Evolutionary conservation across 2,329 filamentous ascomycete species (phyloP).

Genomic region (Neofusicoccum sp.): DNA sequence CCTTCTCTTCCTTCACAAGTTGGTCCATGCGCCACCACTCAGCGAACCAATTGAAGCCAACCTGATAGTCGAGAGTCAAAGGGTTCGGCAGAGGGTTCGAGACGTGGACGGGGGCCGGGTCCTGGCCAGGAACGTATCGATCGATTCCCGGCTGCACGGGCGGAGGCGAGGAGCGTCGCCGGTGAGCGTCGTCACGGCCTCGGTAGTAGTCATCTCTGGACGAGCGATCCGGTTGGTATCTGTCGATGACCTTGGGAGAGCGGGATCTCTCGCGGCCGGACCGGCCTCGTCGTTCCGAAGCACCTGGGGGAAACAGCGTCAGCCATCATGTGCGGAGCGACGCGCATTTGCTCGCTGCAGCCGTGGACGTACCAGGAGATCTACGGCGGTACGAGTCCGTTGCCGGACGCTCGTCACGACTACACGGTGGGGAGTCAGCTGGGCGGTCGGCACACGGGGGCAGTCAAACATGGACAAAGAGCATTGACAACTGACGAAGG

Average conservation of each 20-base stretch:
- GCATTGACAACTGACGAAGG: constrained; percentile 17
- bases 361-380: constrained; percentile 66
- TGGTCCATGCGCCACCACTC: constrained; percentile 87
- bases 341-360: background rate
- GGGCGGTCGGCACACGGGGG: background rate
- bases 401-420: constrained; percentile 55
- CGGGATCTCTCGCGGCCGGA: constrained; percentile 61
- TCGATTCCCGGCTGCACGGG: constrained; percentile 72
- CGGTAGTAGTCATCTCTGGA: constrained; percentile 69
- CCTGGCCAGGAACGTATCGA: constrained; percentile 79
- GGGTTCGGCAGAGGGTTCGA: constrained; percentile 74
- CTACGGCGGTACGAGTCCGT: constrained; percentile 56
- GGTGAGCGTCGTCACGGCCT: constrained; percentile 62
- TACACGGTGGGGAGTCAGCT: constrained; percentile 27
- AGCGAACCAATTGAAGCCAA: constrained; percentile 82
- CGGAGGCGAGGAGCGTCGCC: constrained; percentile 62
- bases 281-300: constrained; percentile 25
- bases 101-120: constrained; percentile 54
- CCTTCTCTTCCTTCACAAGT: constrained; percentile 79
- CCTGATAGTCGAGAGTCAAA: constrained; percentile 73
- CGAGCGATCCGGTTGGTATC: constrained; percentile 72
- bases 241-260: constrained; percentile 71
- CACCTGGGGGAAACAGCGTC: background rate
- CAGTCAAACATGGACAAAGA: background rate
- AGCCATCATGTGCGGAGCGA: background rate